Percentiles rank a stretch among this genome's conserved stretches.
These are phyloP conservation scores for Lindgomyces ingoldianus DNA, from an alignment of 495 filamentous ascomycete genomes.

Conservation along the genomic window DNA sequence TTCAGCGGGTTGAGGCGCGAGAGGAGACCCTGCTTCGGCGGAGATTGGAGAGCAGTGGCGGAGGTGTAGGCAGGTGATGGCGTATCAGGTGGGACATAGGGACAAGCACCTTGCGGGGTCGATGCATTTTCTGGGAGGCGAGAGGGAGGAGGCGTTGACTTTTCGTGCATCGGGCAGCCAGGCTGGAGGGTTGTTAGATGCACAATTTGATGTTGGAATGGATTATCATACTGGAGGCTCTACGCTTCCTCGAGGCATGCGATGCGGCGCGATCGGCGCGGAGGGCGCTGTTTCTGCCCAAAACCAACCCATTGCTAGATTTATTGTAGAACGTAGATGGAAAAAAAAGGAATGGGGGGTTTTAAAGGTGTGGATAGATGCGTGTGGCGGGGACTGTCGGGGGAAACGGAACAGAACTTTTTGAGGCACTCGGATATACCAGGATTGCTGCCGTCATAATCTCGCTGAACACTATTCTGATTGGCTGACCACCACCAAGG, in stretches of 20 bases:
- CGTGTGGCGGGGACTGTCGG: slow-evolving; percentile 15
- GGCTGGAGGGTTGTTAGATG: slow-evolving; percentile 58
- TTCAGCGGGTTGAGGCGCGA: slow-evolving; percentile 90
- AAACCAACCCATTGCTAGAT: slow-evolving; percentile 99
- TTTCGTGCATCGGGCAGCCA: slow-evolving; percentile 87
- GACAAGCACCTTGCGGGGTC: slow-evolving; percentile 53
- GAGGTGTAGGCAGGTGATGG: slow-evolving; percentile 53
- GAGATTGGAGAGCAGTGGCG: slow-evolving; percentile 17
- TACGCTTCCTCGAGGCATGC: slow-evolving; percentile 46
- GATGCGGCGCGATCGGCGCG: slow-evolving; percentile 50
- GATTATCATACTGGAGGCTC: slow-evolving; percentile 69
- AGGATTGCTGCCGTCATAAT: slow-evolving; percentile 27
- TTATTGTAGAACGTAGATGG: slow-evolving; percentile 1
- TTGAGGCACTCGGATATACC: slow-evolving; percentile 20
- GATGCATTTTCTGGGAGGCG: slow-evolving; percentile 42
- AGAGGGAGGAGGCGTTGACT: slow-evolving; percentile 51
- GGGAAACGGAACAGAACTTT: slow-evolving; percentile 2
- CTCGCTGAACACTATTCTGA: slow-evolving; percentile 2
- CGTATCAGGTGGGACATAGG: slow-evolving; percentile 47
- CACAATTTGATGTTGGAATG: not conserved
- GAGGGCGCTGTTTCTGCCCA: slow-evolving; percentile 74
- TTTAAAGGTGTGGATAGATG: slow-evolving; percentile 5
- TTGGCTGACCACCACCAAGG: slow-evolving; percentile 7
- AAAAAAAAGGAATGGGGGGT: not conserved
- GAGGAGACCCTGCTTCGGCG: slow-evolving; percentile 45